These are phyloP conservation scores for Zizania latifolia DNA, from an alignment of 176 grass and related monocot species.

Conservation along the genomic window DNA sequence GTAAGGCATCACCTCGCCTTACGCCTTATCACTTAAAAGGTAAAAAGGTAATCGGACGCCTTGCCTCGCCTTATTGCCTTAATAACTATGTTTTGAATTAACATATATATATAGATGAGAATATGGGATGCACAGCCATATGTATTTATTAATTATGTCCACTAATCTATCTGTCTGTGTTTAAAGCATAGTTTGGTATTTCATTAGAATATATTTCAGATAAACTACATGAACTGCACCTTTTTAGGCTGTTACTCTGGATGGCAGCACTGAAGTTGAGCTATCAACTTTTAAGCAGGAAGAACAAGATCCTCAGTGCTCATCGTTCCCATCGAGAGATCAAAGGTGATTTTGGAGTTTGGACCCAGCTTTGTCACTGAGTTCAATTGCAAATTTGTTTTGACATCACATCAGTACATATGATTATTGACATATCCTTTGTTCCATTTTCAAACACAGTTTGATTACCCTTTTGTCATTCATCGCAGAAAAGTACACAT, in stretches of 20 bases:
- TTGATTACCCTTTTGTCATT: background rate
- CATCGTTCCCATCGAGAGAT: constrained; percentile 21
- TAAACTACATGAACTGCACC: constrained; percentile 9
- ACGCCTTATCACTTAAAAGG: too few relatives aligned
- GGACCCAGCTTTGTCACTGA: background rate
- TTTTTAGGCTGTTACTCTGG: constrained; percentile 37
- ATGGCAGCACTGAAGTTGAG: constrained; percentile 32
- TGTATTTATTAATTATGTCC: background rate
- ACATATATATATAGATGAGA: background rate
- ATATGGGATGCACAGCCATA: background rate
- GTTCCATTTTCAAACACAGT: background rate
- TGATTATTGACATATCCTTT: background rate
- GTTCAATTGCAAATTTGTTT: background rate
- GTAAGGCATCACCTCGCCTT: too few relatives aligned
- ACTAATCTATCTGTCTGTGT: background rate
- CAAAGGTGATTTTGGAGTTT: constrained; percentile 34
- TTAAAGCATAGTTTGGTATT: constrained; percentile 2
- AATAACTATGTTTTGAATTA: too few relatives aligned
- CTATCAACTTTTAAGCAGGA: constrained; percentile 29
- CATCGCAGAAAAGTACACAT: background rate
- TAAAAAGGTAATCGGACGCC: too few relatives aligned
- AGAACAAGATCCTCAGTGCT: constrained; percentile 35
- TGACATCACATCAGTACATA: background rate
- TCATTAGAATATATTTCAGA: background rate
- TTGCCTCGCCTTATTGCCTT: too few relatives aligned